These are phyloP conservation scores for Nothomitra cinnamomea DNA, from an alignment of 2,329 filamentous ascomycete genomes.

Conservation along the genomic window DNA sequence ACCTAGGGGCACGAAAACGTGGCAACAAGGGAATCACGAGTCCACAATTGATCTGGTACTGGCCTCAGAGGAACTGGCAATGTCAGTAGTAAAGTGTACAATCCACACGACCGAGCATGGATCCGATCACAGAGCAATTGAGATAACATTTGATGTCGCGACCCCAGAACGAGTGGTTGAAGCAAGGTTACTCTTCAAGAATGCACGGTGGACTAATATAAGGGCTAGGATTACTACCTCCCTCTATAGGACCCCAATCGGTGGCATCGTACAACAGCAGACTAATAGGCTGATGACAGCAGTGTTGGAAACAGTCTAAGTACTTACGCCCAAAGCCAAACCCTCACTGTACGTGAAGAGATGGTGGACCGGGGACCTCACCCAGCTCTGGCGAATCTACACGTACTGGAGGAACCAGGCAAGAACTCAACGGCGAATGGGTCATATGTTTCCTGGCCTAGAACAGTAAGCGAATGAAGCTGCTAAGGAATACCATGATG, in stretches of 20 bases:
- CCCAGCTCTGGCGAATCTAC: slow-evolving; percentile 9
- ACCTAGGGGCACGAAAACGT: slow-evolving; percentile 21
- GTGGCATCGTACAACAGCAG: slow-evolving; percentile 11
- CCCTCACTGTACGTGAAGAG: slow-evolving; percentile 12
- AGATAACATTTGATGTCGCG: neutral
- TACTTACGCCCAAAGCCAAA: slow-evolving; percentile 11
- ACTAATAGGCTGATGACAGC: slow-evolving; percentile 10
- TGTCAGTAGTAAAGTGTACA: neutral
- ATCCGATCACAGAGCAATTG: neutral
- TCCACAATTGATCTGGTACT: neutral
- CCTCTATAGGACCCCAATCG: no score
- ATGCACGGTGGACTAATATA: neutral
- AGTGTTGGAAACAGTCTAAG: neutral
- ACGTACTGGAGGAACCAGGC: neutral
- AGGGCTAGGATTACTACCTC: neutral
- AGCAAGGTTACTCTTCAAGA: neutral
- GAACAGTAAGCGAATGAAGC: no score
- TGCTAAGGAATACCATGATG: no score
- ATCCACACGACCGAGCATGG: neutral
- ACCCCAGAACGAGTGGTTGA: neutral
- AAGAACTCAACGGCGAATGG: no score
- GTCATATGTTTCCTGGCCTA: no score
- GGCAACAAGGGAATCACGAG: slow-evolving; percentile 9
- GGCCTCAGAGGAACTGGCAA: neutral
- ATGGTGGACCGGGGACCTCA: slow-evolving; percentile 14